Base-by-base conservation (phyloP, 2,329 filamentous ascomycete species). In the Aspergillus aculeatinus region DNA sequence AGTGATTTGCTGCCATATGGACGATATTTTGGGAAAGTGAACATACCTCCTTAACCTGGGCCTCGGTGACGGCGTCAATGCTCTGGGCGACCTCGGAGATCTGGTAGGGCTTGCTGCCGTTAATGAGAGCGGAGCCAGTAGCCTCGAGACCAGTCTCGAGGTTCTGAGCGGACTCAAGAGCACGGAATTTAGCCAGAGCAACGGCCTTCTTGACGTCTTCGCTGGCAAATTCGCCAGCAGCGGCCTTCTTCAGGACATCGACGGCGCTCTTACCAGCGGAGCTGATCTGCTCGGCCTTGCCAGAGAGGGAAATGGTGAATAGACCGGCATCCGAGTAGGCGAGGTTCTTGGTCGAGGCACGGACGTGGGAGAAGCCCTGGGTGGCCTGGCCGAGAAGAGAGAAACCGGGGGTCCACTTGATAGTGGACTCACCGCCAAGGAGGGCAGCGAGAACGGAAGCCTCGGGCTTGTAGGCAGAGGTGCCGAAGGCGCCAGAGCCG, bases 391-490 rank as follows among this genome's bases (percentile, higher is more conserved):
- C 85, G 62, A 99, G 86, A 63, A 97, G 84, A 61, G 91, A 94
- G 85, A 96, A 98, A 70, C 95, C 95, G 64, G 91, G 81, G 55
- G 91, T 89, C 94, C 94, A 99, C 84, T 98, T 99, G 83, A 98
- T 92, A 78, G 82, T 89, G 57, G 92, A 90, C 79, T 96, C 82
- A 63, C 94, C 95, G 73, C 95, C 95, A 55, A 99, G 89, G 21
- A 99, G 88, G 65, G 92, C 87, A 60, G 90, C 87, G 59, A 99
- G 88, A 64, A 99, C 92, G 64, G 89, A 86, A 65, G 92, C 86
- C 80, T 97, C 93, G 58, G 95, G 91, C 83, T 96, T 96, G 83
- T 91, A 92, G 71, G 87, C 87, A 65, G 83, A 83, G 69, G 82
- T 76, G 44, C 86, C 88, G 71, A 85, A 85, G 42, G 89, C 87